Evolutionary conservation across 1,139 yeast species (phyloP), one percentile per base, ranked within the genome.

Genomic region (Saccharomyces hybrid): DNA sequence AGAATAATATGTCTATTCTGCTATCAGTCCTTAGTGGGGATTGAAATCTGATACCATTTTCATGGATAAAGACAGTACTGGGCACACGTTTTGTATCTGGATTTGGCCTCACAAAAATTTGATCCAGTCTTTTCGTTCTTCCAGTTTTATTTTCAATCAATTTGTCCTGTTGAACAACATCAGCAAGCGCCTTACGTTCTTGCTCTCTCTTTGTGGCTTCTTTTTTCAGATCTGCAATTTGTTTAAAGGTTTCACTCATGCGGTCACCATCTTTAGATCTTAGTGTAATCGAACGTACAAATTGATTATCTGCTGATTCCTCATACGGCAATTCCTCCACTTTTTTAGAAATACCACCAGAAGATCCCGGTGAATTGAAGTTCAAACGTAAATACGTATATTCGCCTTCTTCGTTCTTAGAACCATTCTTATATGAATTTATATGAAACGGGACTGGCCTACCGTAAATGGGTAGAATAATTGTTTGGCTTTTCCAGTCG

Each of bases 361-460:
- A 84, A 52, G 83, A 82, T 62, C 97, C 97, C 0, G 99, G 99
- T 1, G 97, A 86, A 70, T 91, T 86, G 77, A 93, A 90, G 70
- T 93, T 93, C 66, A 93, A 78, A 71, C 99, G 82, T 65, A 93
- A 73, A 67, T 88, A 91, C 1, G 96, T 91, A 70, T 81, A 90
- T 62, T 91, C 98, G 49, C 98, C 98, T 75, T 95, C 99, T 67
- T 93, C 99, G 62, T 86, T 89, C 67, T 90, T 93, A 26, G 96
- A 87, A 51, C 97, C 98, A 70, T 89, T 91, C 69, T 91, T 93
- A 73, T 88, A 91, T 8, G 97, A 78, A 68, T 90, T 89, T 65
- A 93, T 90, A 70, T 93, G 99, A 78, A 93, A 91, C 29, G 99
- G 99, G 51, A 95, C 99, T 1, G 99, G 97, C 67, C 99, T 81